Percentiles rank a stretch among this genome's conserved stretches.
Conservation (phyloP, 179 eudicot genomes). For the Actinidia arguta region DNA sequence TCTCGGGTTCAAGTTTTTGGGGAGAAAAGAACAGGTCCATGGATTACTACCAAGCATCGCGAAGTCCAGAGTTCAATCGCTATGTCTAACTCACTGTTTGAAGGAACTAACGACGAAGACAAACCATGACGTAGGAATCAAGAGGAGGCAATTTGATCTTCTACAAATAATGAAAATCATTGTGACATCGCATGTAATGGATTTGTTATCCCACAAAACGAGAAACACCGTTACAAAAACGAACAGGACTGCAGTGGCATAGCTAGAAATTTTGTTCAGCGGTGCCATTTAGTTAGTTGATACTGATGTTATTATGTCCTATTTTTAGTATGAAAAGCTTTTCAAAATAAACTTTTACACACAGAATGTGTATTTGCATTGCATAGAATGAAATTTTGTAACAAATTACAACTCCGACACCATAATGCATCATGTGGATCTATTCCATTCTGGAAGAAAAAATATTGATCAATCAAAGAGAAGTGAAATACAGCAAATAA, state of each 20-base stretch:
- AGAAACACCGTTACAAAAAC: neutral
- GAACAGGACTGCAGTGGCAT: too few relatives aligned
- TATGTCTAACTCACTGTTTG: neutral
- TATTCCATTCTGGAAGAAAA: constrained; percentile 3
- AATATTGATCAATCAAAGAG: neutral
- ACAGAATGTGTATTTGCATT: neutral
- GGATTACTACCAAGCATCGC: neutral
- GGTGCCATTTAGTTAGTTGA: too few relatives aligned
- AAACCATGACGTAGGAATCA: neutral
- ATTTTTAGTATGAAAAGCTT: too few relatives aligned
- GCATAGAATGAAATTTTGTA: neutral
- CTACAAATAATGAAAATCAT: too few relatives aligned
- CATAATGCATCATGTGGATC: neutral
- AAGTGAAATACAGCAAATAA: neutral
- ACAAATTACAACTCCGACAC: neutral
- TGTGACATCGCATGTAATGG: too few relatives aligned
- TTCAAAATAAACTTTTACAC: too few relatives aligned
- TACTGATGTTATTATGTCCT: too few relatives aligned
- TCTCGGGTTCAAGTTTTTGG: too few relatives aligned
- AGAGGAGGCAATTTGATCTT: neutral
- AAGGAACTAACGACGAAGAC: neutral
- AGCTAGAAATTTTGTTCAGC: too few relatives aligned
- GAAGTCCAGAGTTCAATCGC: neutral
- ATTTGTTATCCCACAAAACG: neutral
- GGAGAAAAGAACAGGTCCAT: neutral